A percentile compares a stretch with the other conserved stretches of the same genome.
phyloP scores from a whole-genome alignment of 2,329 filamentous ascomycete species.

The Ceratocystis cacaofunesta region DNA sequence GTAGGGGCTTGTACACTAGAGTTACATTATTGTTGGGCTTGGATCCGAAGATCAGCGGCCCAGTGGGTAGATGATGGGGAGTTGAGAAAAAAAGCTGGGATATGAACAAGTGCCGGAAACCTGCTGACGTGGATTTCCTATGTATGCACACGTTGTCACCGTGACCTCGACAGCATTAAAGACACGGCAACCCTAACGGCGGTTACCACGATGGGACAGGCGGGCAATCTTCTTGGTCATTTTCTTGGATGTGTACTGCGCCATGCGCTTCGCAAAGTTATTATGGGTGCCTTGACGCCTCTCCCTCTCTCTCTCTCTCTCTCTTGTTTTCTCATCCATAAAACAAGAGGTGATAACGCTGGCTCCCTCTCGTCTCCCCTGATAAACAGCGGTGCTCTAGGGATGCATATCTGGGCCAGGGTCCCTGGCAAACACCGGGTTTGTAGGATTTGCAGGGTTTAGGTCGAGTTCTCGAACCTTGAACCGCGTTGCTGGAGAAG shows the following conservation, averaged over 20 bases:
- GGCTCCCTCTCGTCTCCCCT: neutral
- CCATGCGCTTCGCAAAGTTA: too few relatives aligned
- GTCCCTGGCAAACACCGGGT: neutral
- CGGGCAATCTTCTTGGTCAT: too few relatives aligned
- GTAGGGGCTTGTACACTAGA: neutral
- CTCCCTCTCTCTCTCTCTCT: too few relatives aligned
- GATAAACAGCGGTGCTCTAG: neutral
- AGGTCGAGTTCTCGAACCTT: neutral
- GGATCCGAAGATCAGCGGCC: neutral
- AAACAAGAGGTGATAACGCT: too few relatives aligned
- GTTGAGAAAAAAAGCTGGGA: neutral
- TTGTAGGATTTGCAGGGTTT: neutral
- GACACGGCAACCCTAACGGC: too few relatives aligned
- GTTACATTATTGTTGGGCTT: neutral
- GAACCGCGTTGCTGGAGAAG: conserved; percentile 1
- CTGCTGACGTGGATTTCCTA: neutral
- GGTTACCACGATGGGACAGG: too few relatives aligned
- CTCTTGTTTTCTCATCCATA: too few relatives aligned
- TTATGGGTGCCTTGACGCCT: too few relatives aligned
- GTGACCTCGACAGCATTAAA: too few relatives aligned
- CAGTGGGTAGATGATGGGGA: neutral
- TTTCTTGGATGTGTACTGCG: too few relatives aligned
- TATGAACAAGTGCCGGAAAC: neutral
- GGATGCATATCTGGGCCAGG: neutral
- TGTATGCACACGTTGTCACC: too few relatives aligned